A percentile compares a stretch with the other conserved stretches of the same genome.
phyloP scores from a whole-genome alignment of 2,329 filamentous ascomycete genomes.

The Verticillium zaregamsianum region DNA sequence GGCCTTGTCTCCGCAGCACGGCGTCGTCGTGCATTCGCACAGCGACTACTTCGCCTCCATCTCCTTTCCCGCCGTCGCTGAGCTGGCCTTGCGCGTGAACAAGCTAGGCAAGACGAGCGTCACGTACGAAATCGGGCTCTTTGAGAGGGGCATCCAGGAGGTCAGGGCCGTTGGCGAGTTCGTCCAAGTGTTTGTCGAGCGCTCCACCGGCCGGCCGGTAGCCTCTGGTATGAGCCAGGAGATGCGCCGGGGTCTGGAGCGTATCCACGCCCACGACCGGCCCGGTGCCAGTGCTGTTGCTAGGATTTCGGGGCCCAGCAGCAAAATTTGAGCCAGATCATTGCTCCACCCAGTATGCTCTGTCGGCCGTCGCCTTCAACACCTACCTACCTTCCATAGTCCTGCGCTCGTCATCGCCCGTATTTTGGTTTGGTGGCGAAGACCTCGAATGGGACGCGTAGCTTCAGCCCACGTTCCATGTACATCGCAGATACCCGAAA shows the following conservation, averaged over 20 bases:
- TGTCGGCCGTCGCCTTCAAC: no score
- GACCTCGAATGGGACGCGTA: no score
- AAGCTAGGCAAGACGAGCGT: constrained; percentile 84
- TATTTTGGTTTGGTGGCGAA: no score
- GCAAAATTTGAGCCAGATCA: not conserved
- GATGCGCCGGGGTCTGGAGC: constrained; percentile 56
- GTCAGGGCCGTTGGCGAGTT: constrained; percentile 85
- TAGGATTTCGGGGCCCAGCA: not conserved
- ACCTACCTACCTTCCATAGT: no score
- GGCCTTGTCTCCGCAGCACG: constrained; percentile 66
- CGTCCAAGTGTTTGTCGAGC: constrained; percentile 84
- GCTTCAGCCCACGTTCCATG: no score
- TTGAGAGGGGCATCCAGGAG: constrained; percentile 66
- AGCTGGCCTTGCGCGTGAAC: constrained; percentile 76
- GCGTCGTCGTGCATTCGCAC: constrained; percentile 79
- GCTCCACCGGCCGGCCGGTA: constrained; percentile 64
- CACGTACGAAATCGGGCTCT: constrained; percentile 84
- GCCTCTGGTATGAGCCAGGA: constrained; percentile 57
- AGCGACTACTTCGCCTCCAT: constrained; percentile 82
- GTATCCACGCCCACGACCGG: constrained; percentile 27
- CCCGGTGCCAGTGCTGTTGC: not conserved
- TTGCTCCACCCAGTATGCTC: no score
- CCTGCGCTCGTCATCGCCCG: no score
- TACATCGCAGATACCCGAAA: no score
- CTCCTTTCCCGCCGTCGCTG: constrained; percentile 75